Percentiles rank a stretch among this genome's conserved stretches.
phyloP scores from a whole-genome alignment of 2,329 filamentous ascomycete genomes.

The Mycogone perniciosa region DNA sequence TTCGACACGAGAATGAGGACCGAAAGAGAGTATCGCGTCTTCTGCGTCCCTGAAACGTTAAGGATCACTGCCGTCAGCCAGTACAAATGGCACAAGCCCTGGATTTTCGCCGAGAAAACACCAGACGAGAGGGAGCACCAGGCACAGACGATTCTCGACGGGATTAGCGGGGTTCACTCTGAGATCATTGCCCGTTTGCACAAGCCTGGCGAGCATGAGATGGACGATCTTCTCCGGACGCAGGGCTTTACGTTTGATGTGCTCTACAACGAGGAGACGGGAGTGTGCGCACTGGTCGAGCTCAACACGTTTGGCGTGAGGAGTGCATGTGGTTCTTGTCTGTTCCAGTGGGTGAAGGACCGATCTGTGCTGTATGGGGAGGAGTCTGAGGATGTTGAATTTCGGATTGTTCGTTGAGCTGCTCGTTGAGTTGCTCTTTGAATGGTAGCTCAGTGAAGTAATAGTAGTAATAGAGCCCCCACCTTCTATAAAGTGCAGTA shows the following conservation, averaged over 20 bases:
- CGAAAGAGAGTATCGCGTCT: constrained; percentile 36
- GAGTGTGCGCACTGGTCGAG: constrained; percentile 31
- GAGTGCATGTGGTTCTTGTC: constrained; percentile 38
- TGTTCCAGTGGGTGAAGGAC: constrained; percentile 41
- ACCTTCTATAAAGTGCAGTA: too few relatives aligned
- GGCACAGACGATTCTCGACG: constrained; percentile 3
- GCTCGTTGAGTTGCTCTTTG: background rate
- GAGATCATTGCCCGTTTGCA: constrained; percentile 11
- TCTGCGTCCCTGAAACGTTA: constrained; percentile 30
- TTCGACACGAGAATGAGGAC: constrained; percentile 35
- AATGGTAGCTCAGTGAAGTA: too few relatives aligned
- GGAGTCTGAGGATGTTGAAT: constrained; percentile 21
- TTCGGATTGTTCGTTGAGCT: constrained; percentile 18
- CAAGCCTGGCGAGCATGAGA: constrained; percentile 12
- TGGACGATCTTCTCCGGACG: constrained; percentile 25
- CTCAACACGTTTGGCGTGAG: constrained; percentile 39
- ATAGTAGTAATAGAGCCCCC: too few relatives aligned
- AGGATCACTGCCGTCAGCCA: constrained; percentile 34
- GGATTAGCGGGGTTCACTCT: background rate
- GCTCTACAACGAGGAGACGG: constrained; percentile 26
- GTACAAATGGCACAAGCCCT: constrained; percentile 34
- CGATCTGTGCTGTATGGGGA: constrained; percentile 30
- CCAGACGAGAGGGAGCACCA: constrained; percentile 12
- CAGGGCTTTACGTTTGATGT: constrained; percentile 41
- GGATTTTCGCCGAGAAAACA: constrained; percentile 19